phyloP scores from a whole-genome alignment of 345 rosid genomes.

The Rhodamnia argentea region DNA sequence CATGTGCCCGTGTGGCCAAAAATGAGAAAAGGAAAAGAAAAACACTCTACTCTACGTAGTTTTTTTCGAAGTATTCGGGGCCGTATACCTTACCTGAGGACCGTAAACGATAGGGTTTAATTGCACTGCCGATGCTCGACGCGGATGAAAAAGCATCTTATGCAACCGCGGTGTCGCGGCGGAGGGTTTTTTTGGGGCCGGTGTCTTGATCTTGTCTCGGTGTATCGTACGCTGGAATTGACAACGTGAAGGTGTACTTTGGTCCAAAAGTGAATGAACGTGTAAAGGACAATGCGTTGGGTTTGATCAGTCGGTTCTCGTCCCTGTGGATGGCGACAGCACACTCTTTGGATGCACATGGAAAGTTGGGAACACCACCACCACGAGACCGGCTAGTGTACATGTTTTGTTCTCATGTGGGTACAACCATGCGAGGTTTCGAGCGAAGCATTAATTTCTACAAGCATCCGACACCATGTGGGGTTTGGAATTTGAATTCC shows the following conservation, averaged over 20 bases:
- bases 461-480: not conserved
- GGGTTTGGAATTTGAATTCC: not conserved
- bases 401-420: not conserved
- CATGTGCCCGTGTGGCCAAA: not conserved
- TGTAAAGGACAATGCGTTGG: not conserved
- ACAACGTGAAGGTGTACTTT: not conserved
- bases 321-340: not conserved
- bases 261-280: not conserved
- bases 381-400: not conserved
- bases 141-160: not conserved
- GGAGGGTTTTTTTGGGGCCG: not conserved
- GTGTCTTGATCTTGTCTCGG: not conserved
- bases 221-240: not conserved
- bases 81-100: not conserved
- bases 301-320: not conserved
- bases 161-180: not conserved
- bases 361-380: not conserved
- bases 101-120: not conserved
- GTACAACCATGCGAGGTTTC: not conserved
- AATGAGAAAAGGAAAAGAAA: not conserved
- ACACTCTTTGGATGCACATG: not conserved
- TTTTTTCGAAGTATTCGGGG: not conserved
- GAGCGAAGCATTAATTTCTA: not conserved
- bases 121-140: not conserved
- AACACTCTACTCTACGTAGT: not conserved